A percentile compares a stretch with the other conserved stretches of the same genome.
phyloP scores from a whole-genome alignment of 768 basidiomycete species.

The Trichaptum fuscoviolaceum region DNA sequence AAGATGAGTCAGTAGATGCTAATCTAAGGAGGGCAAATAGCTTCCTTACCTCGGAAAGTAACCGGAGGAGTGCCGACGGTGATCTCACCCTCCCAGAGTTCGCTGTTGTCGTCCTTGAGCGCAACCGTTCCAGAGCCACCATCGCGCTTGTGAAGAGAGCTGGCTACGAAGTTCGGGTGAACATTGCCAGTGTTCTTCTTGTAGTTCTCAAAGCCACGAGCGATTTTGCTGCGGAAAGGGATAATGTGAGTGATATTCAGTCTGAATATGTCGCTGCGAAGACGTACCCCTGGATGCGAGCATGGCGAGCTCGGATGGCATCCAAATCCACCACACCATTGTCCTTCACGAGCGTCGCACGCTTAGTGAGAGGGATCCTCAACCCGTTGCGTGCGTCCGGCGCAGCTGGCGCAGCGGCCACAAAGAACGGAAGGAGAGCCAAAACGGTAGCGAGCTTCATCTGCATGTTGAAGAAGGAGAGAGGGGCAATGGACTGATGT shows the following conservation, averaged over 20 bases:
- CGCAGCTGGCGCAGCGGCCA: slow-evolving; percentile 12
- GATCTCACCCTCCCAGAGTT: slow-evolving; percentile 32
- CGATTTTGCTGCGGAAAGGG: slow-evolving; percentile 35
- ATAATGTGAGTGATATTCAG: neutral
- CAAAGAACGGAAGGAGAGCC: slow-evolving; percentile 9
- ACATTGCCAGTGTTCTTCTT: slow-evolving; percentile 38
- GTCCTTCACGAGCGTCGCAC: slow-evolving; percentile 18
- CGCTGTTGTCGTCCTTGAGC: slow-evolving; percentile 18
- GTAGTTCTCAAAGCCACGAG: slow-evolving; percentile 38
- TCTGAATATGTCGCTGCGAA: neutral
- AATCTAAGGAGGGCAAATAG: neutral
- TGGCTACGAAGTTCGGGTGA: slow-evolving; percentile 26
- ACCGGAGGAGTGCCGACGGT: slow-evolving; percentile 32
- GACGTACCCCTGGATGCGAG: slow-evolving; percentile 19
- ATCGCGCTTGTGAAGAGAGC: neutral
- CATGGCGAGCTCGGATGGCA: slow-evolving; percentile 20
- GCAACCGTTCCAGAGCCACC: slow-evolving; percentile 16
- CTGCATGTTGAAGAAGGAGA: neutral
- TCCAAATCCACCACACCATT: slow-evolving; percentile 21
- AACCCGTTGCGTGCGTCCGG: slow-evolving; percentile 12
- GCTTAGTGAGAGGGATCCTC: slow-evolving; percentile 26
- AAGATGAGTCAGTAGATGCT: neutral
- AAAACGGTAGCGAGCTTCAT: slow-evolving; percentile 1
- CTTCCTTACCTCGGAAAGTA: slow-evolving; percentile 18
- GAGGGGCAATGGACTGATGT: neutral